Evolutionary conservation across 228 moss, liverwort and hornwort genomes (phyloP).

Genomic region (Sphagnum fallax): DNA sequence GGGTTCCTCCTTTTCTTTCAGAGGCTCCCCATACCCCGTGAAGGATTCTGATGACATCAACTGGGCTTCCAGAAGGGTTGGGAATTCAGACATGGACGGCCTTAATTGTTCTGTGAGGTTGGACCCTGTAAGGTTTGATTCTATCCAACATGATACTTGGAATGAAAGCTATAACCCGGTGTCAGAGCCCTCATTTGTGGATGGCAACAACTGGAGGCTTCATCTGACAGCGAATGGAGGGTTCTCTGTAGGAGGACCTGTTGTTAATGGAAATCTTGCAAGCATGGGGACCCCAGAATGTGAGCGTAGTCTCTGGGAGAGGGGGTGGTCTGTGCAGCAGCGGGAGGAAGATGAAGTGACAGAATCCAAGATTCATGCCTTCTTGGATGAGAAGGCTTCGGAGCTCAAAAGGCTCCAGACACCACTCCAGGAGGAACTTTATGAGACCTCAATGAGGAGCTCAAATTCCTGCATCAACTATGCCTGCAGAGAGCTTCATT

Average conservation of each 20-base stretch:
- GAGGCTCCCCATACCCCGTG: conserved; percentile 22
- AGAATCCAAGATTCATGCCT: conserved; percentile 83
- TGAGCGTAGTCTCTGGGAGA: conserved; percentile 17
- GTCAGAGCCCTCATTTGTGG: conserved; percentile 55
- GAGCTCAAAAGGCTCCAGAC: conserved; percentile 78
- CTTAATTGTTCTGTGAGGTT: conserved; percentile 13
- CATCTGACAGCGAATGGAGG: conserved; percentile 33
- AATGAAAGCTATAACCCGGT: conserved; percentile 84
- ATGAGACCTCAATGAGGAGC: conserved; percentile 40
- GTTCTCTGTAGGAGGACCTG: conserved; percentile 15
- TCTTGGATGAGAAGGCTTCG: conserved; percentile 86
- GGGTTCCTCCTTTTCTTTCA: conserved; percentile 11
- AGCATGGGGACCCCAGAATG: conserved; percentile 6
- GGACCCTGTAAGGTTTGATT: conserved; percentile 38
- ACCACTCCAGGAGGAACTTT: conserved; percentile 28
- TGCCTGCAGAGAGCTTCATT: conserved; percentile 45
- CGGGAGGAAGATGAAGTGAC: conserved; percentile 91
- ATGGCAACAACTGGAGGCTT: conserved; percentile 35
- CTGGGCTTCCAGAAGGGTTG: conserved; percentile 3
- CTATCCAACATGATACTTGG: conserved; percentile 31
- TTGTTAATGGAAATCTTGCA: neutral
- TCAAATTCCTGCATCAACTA: conserved; percentile 21
- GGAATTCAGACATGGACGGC: neutral
- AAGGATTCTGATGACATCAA: neutral
- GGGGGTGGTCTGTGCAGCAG: conserved; percentile 28